These are phyloP conservation scores for Quercus lobata DNA, from an alignment of 331 rosid species.

Conservation along the genomic window DNA sequence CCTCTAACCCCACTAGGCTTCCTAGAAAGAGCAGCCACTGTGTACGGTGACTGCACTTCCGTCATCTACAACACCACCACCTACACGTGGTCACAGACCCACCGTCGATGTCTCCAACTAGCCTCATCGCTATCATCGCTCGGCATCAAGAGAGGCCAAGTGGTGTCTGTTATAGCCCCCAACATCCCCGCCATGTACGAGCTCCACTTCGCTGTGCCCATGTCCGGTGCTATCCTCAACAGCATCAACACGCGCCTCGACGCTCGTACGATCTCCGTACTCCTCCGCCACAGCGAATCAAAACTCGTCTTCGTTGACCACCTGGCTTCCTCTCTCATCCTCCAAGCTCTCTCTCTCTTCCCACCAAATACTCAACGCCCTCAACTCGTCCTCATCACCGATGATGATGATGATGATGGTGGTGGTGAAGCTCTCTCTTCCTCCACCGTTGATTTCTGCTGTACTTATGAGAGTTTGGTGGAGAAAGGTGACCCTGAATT, in stretches of 20 bases:
- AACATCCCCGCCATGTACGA: conserved; percentile 65
- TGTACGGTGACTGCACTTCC: conserved; percentile 42
- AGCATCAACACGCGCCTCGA: conserved; percentile 53
- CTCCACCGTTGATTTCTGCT: background rate
- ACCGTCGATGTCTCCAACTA: conserved; percentile 53
- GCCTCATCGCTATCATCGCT: conserved; percentile 50
- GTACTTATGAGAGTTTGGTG: conserved; percentile 35
- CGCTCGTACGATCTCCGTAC: conserved; percentile 32
- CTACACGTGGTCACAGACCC: conserved; percentile 59
- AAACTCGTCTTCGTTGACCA: conserved; percentile 50
- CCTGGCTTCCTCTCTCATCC: conserved; percentile 6
- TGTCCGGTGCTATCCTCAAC: conserved; percentile 55
- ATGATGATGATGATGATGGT: background rate
- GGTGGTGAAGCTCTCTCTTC: background rate
- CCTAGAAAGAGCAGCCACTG: conserved; percentile 51
- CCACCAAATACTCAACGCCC: conserved; percentile 25
- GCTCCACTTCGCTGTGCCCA: conserved; percentile 66
- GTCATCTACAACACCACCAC: conserved; percentile 27
- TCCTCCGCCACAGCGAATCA: conserved; percentile 60
- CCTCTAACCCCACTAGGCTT: conserved; percentile 56
- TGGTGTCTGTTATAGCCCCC: conserved; percentile 56
- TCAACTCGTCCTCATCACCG: conserved; percentile 36
- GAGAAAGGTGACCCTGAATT: conserved; percentile 36
- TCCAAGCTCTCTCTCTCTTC: conserved; percentile 28
- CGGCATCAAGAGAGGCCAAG: conserved; percentile 30